Conservation (phyloP, 78 protist species). For the Dictyostelium capitatum region DNA sequence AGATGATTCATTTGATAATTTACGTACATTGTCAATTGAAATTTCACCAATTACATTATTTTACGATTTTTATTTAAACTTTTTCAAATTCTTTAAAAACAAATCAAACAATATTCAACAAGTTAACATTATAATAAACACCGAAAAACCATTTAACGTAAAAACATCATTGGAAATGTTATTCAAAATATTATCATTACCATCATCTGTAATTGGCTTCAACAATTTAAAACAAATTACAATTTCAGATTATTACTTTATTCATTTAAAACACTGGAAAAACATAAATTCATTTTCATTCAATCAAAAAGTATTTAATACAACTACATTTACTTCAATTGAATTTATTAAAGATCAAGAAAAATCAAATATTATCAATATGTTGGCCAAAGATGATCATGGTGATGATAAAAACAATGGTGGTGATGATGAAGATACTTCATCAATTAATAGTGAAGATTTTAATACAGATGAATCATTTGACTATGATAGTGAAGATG, state of each 20-base stretch:
- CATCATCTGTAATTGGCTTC: no score
- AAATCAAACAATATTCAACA: no score
- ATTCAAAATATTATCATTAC: background rate
- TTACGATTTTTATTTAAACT: no score
- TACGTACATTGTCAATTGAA: background rate
- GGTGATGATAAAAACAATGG: background rate
- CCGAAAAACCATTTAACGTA: no score
- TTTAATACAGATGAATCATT: background rate
- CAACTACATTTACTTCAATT: background rate
- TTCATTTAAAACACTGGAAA: background rate
- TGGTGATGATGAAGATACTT: background rate
- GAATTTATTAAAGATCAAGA: background rate
- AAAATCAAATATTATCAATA: no score
- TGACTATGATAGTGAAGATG: background rate
- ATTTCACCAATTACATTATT: no score
- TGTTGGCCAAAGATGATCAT: no score
- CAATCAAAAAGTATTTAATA: background rate
- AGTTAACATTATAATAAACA: no score
- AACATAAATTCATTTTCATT: background rate
- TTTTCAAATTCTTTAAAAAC: no score
- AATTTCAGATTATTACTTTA: background rate
- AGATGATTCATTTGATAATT: background rate
- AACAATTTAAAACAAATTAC: background rate
- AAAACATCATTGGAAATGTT: background rate
- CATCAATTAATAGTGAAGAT: background rate